These are phyloP conservation scores for Trichophyton rubrum DNA, from an alignment of 2,329 filamentous ascomycete genomes.

Conservation along the genomic window DNA sequence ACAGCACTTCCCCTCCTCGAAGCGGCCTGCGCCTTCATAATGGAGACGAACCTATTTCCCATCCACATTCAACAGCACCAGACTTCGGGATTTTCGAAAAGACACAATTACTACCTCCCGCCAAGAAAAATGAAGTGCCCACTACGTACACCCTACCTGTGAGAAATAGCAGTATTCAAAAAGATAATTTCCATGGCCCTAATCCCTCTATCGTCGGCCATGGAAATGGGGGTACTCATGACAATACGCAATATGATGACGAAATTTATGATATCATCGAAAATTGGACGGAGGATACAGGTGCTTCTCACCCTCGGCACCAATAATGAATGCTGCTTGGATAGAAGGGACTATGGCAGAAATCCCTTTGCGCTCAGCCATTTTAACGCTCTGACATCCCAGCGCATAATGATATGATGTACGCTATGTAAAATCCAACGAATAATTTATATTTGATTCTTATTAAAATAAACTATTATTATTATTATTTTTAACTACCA, in stretches of 20 bases:
- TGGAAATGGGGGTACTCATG: not conserved
- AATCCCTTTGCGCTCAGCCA: not conserved
- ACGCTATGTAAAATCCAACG: not conserved
- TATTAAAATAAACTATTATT: not conserved
- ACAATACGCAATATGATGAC: not conserved
- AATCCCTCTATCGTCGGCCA: conserved; percentile 7
- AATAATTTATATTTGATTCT: not conserved
- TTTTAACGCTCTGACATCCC: not conserved
- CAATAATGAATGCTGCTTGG: not conserved
- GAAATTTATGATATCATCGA: conserved; percentile 17
- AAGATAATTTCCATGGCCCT: not conserved
- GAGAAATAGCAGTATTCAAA: not conserved
- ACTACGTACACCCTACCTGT: not conserved
- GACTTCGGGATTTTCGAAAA: not conserved
- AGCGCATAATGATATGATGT: conserved; percentile 1
- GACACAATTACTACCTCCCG: not conserved
- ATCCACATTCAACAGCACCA: not conserved
- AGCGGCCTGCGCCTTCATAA: not conserved
- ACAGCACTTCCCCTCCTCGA: not conserved
- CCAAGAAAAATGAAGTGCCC: not conserved
- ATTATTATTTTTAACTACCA: too few species aligned
- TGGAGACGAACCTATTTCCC: not conserved
- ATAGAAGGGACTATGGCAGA: not conserved
- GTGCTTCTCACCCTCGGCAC: conserved; percentile 25
- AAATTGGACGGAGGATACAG: conserved; percentile 31